phyloP scores from a whole-genome alignment of 129 eudicot species.

The Heracleum sosnowskyi region DNA sequence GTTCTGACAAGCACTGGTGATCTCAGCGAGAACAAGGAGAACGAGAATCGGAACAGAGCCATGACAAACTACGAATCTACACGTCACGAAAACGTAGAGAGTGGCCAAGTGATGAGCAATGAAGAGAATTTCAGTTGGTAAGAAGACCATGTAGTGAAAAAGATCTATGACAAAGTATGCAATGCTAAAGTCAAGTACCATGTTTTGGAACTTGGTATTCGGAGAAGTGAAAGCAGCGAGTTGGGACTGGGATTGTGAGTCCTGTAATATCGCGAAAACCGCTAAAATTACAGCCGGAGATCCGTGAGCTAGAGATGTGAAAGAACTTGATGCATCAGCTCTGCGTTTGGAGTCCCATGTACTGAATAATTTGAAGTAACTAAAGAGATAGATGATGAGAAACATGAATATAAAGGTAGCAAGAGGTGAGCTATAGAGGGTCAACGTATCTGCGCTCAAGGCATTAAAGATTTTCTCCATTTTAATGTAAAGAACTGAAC shows the following conservation, averaged over 20 bases:
- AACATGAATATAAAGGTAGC: conserved; percentile 33
- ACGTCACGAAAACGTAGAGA: conserved; percentile 54
- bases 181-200: conserved; percentile 66
- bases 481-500: neutral
- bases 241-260: conserved; percentile 16
- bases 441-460: neutral
- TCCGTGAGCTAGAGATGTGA: conserved; percentile 72
- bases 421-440: conserved; percentile 26
- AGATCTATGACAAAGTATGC: conserved; percentile 70
- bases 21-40: conserved; percentile 66
- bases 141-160: conserved; percentile 52
- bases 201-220: conserved; percentile 55
- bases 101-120: conserved; percentile 85
- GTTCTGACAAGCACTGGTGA: conserved; percentile 65
- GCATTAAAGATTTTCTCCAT: neutral
- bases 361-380: conserved; percentile 44
- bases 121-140: conserved; percentile 57
- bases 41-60: conserved; percentile 56
- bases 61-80: conserved; percentile 43
- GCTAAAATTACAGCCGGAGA: conserved; percentile 55
- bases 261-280: conserved; percentile 25
- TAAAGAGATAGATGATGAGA: conserved; percentile 33
- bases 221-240: conserved; percentile 32
- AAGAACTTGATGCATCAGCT: conserved; percentile 66
- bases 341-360: conserved; percentile 41